Evolutionary conservation across 1,284 basidiomycete species (phyloP).

Genomic region (Microbotryum scabiosae): DNA sequence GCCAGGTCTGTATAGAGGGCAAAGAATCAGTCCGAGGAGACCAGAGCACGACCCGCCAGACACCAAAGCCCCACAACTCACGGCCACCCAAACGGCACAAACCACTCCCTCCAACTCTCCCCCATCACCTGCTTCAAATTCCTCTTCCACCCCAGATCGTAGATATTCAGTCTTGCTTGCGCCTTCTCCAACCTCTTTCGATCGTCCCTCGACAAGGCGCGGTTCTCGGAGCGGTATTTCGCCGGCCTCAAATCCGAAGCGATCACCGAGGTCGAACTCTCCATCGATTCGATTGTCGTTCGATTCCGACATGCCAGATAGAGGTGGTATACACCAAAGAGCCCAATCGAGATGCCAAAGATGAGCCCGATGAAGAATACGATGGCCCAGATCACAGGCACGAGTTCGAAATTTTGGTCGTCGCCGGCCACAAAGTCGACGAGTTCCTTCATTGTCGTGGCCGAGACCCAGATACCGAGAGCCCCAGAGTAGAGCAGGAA

Average conservation of each 20-base stretch:
- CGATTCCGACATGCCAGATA: constrained; percentile 38
- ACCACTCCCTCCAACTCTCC: constrained; percentile 15
- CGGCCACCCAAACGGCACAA: constrained; percentile 18
- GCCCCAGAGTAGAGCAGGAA: constrained; percentile 38
- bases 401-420: constrained; percentile 34
- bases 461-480: constrained; percentile 33
- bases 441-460: constrained; percentile 33
- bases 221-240: neutral
- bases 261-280: constrained; percentile 26
- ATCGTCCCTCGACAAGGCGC: neutral
- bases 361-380: constrained; percentile 37
- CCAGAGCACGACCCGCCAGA: neutral
- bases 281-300: constrained; percentile 42
- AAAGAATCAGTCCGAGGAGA: neutral
- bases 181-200: neutral
- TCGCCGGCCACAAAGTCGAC: constrained; percentile 12
- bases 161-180: constrained; percentile 10
- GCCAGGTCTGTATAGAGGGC: constrained; percentile 1
- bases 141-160: constrained; percentile 16
- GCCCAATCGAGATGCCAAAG: constrained; percentile 20
- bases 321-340: constrained; percentile 27
- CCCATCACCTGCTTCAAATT: constrained; percentile 19
- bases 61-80: constrained; percentile 1
- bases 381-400: constrained; percentile 39
- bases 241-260: neutral